A percentile compares a stretch with the other conserved stretches of the same genome.
Evolutionary conservation across 2,329 filamentous ascomycete species (phyloP).

Genomic region (Neopestalotiopsis sp.): DNA sequence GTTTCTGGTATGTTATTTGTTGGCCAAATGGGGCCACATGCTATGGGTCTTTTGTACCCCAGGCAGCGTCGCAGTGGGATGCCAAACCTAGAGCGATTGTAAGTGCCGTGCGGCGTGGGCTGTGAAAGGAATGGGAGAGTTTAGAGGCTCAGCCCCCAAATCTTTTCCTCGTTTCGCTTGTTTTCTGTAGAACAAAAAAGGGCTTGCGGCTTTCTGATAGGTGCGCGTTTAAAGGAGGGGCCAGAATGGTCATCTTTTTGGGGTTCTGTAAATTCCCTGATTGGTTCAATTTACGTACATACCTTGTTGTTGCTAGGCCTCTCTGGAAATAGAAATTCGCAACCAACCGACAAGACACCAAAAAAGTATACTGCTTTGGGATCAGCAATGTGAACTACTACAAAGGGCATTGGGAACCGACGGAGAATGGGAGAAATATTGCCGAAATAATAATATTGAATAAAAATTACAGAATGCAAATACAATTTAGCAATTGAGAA

Average conservation of each 20-base stretch:
- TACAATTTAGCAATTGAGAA: too few relatives aligned
- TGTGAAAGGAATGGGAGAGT: not conserved
- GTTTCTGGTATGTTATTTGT: too few relatives aligned
- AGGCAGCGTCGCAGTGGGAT: slow-evolving; percentile 7
- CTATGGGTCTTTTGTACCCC: not conserved
- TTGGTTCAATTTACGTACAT: slow-evolving; percentile 2
- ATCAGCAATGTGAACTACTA: not conserved
- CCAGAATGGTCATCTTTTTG: not conserved
- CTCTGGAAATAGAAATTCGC: slow-evolving; percentile 6
- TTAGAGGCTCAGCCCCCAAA: slow-evolving; percentile 8
- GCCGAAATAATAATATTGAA: not conserved
- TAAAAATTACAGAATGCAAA: not conserved
- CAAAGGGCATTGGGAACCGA: not conserved
- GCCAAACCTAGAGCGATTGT: slow-evolving; percentile 9
- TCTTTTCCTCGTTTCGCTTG: not conserved
- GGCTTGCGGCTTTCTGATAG: slow-evolving; percentile 4
- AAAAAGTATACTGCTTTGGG: not conserved
- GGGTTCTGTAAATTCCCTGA: slow-evolving; percentile 8
- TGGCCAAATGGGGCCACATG: not conserved
- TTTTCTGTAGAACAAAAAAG: not conserved
- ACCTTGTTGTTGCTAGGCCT: not conserved
- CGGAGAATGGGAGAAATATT: too few relatives aligned
- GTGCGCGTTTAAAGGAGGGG: slow-evolving; percentile 6
- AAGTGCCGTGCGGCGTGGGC: not conserved
- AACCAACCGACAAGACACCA: not conserved